A percentile compares a stretch with the other conserved stretches of the same genome.
Conservation (phyloP, 192 early-diverging fungal species). For the Entrophospora sp. region DNA sequence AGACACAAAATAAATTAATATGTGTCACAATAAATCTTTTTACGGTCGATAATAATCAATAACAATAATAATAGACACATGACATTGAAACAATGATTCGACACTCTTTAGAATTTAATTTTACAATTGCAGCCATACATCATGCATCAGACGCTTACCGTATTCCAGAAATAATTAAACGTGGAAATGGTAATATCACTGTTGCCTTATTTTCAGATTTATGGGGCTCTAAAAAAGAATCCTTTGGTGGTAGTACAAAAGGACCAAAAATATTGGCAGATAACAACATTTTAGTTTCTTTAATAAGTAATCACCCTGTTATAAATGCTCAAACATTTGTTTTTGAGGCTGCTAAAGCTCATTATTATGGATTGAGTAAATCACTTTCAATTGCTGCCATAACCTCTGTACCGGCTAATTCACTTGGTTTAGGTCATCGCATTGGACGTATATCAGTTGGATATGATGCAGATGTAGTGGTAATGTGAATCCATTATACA, state of each 20-base stretch:
- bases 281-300: conserved; percentile 62
- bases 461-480: conserved; percentile 73
- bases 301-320: conserved; percentile 75
- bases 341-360: conserved; percentile 66
- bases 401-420: conserved; percentile 62
- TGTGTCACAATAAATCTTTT: too few species aligned
- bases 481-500: background rate
- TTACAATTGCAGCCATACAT: conserved; percentile 65
- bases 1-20: too few species aligned
- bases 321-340: conserved; percentile 64
- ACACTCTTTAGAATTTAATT: conserved; percentile 62
- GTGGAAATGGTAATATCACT: conserved; percentile 51
- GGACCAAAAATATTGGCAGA: conserved; percentile 52
- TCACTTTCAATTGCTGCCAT: conserved; percentile 51
- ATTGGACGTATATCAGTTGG: conserved; percentile 54
- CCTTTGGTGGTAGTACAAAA: conserved; percentile 54
- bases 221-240: conserved; percentile 72
- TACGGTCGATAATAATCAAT: too few species aligned
- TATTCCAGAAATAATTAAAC: conserved; percentile 52
- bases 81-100: conserved; percentile 70
- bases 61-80: too few species aligned
- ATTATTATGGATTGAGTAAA: conserved; percentile 60
- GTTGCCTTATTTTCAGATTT: conserved; percentile 61
- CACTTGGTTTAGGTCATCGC: conserved; percentile 57
- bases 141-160: conserved; percentile 72